phyloP scores from a whole-genome alignment of 1,284 basidiomycete genomes.

The Moesziomyces parantarcticus region DNA sequence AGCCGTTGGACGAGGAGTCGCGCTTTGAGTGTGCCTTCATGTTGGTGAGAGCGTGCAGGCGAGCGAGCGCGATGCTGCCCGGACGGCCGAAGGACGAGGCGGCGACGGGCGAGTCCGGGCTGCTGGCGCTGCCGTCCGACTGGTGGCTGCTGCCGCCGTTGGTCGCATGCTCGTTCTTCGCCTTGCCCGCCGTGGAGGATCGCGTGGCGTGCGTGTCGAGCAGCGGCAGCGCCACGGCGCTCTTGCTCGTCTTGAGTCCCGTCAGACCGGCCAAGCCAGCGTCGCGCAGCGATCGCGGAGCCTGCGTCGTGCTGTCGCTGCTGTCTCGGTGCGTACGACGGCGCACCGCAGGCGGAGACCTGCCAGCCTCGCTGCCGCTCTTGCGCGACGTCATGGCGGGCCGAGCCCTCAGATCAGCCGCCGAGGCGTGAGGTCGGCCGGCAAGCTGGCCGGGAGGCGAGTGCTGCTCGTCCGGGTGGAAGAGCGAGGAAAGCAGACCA shows the following conservation, averaged over 20 bases:
- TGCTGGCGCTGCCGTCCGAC: conserved; percentile 38
- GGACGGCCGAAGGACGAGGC: conserved; percentile 29
- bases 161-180: conserved; percentile 26
- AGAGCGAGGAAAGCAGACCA: conserved; percentile 63
- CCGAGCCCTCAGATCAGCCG: conserved; percentile 51
- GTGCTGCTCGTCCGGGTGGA: conserved; percentile 63
- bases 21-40: conserved; percentile 48
- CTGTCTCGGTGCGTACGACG: conserved; percentile 40
- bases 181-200: conserved; percentile 67
- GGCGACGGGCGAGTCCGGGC: conserved; percentile 31
- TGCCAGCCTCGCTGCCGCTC: conserved; percentile 12
- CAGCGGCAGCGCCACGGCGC: conserved; percentile 73
- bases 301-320: conserved; percentile 27
- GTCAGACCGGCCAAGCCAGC: conserved; percentile 33
- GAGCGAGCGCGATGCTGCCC: conserved; percentile 45
- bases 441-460: conserved; percentile 56
- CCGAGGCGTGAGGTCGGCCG: conserved; percentile 57
- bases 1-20: conserved; percentile 17
- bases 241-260: conserved; percentile 74
- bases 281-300: conserved; percentile 30
- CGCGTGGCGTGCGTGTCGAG: conserved; percentile 70
- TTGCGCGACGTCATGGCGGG: conserved; percentile 19
- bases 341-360: conserved; percentile 29
- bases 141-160: conserved; percentile 23
- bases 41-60: conserved; percentile 39